Evolutionary conservation across 2,329 filamentous ascomycete species (phyloP), one percentile per base, ranked within the genome.

Genomic region (Curvularia sp.): DNA sequence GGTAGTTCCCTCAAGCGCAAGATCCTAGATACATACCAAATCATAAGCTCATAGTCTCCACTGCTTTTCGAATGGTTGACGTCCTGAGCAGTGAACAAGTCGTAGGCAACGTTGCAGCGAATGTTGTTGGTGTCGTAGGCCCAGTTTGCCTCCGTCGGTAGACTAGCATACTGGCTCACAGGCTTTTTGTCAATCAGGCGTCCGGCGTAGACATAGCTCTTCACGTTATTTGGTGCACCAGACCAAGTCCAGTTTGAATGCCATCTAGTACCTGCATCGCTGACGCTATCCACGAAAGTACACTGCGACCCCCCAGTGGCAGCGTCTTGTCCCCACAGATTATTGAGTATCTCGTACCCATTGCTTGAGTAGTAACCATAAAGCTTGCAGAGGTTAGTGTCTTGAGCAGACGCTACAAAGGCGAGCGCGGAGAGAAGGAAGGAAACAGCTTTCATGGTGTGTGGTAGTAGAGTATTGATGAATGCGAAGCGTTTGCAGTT

Each of bases 41-140:
- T 54, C 68, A 67, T 66, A 33, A 71, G 55, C 47, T 70, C 65
- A 49, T 66, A 68, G 44, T 71, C 69, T 18, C 64, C 64, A 46
- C 65, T 67, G 61, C 63, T 67, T 15, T 46, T 67, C 50, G 46
- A 55, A 42, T 67, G 66, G 44, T 69, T 67, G 18, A 61, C 50
- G 41, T 70, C 60, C n/a, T 57, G 39, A 33, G 66, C 60, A 46
- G 65, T 69, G 58, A 70, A 69, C 15, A 70, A 15, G 31, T 70
- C 66, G 48, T 69, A 69, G 18, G 67, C 69, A 43, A 71, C 65
- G 43, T 72, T 69, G 50, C 57, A 58, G 8, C 65, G 63, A 6
- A 65, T 57, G 26, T 61, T 60, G 31, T 51, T 58, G 18, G 57
- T 61, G 38, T 65, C 55, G 50, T 70, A 69, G 49, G 60, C 59